These are phyloP conservation scores for Macroventuria anomochaeta DNA, from an alignment of 2,329 filamentous ascomycete species.

Conservation along the genomic window DNA sequence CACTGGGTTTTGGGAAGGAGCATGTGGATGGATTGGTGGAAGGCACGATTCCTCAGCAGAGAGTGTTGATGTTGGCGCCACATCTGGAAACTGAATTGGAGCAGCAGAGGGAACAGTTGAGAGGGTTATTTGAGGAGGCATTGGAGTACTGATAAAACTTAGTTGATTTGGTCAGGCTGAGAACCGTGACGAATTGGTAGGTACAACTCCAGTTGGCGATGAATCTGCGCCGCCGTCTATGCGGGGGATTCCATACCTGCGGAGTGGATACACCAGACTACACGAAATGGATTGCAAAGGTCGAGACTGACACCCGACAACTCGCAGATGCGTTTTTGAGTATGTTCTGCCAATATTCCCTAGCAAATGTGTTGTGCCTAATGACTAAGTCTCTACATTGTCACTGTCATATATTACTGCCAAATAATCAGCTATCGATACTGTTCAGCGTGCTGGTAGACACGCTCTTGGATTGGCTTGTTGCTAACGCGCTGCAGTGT, in stretches of 20 bases:
- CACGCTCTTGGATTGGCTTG: too few species aligned
- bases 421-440: too few species aligned
- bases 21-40: slow-evolving; percentile 87
- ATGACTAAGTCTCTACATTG: not conserved
- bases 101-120: slow-evolving; percentile 57
- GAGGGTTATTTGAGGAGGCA: slow-evolving; percentile 56
- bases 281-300: slow-evolving; percentile 32
- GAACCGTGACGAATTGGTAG: too few species aligned
- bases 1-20: slow-evolving; percentile 76
- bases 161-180: not conserved
- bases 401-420: too few species aligned
- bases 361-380: not conserved
- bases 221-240: slow-evolving; percentile 30
- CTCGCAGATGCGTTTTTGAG: slow-evolving; percentile 35
- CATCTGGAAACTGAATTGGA: slow-evolving; percentile 64
- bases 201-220: slow-evolving; percentile 32
- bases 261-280: slow-evolving; percentile 33
- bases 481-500: slow-evolving; percentile 17
- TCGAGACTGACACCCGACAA: slow-evolving; percentile 29
- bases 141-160: slow-evolving; percentile 44
- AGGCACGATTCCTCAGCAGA: slow-evolving; percentile 88
- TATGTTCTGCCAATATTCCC: slow-evolving; percentile 19
- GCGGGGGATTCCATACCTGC: slow-evolving; percentile 32
- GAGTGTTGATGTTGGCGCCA: slow-evolving; percentile 91
- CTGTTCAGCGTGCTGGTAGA: not conserved